A percentile compares a stretch with the other conserved stretches of the same genome.
Evolutionary conservation across 2,329 filamentous ascomycete species (phyloP).

Genomic region (Coniella vitis): DNA sequence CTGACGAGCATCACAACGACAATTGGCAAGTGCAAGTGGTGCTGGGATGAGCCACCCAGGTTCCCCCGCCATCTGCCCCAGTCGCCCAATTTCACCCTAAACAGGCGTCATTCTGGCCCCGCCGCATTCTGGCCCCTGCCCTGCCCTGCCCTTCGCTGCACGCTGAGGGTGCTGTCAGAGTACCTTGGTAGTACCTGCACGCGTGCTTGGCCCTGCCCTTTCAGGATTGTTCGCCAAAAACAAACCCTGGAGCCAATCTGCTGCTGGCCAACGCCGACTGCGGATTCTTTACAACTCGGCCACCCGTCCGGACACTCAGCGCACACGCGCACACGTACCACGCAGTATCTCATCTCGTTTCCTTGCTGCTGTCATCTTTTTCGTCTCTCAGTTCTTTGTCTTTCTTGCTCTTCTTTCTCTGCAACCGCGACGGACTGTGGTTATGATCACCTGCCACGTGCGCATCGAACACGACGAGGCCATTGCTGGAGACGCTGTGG

Average conservation of each 20-base stretch:
- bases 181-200: too few relatives aligned
- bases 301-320: background rate
- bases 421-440: background rate
- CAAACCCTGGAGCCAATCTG: too few relatives aligned
- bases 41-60: background rate
- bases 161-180: too few relatives aligned
- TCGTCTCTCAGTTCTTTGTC: background rate
- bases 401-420: background rate
- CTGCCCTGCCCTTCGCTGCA: background rate
- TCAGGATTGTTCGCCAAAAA: too few relatives aligned
- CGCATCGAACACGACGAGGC: background rate
- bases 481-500: constrained; percentile 1
- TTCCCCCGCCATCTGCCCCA: constrained; percentile 1
- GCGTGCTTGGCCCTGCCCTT: background rate
- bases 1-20: too few relatives aligned
- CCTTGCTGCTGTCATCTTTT: too few relatives aligned
- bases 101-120: background rate
- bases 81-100: background rate
- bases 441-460: background rate
- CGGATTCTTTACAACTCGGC: background rate
- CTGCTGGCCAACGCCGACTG: background rate
- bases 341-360: too few relatives aligned
- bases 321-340: too few relatives aligned
- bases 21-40: too few relatives aligned
- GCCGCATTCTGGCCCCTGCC: background rate